Evolutionary conservation across 2,329 filamentous ascomycete genomes (phyloP).

Genomic region (Alternaria triticina): DNA sequence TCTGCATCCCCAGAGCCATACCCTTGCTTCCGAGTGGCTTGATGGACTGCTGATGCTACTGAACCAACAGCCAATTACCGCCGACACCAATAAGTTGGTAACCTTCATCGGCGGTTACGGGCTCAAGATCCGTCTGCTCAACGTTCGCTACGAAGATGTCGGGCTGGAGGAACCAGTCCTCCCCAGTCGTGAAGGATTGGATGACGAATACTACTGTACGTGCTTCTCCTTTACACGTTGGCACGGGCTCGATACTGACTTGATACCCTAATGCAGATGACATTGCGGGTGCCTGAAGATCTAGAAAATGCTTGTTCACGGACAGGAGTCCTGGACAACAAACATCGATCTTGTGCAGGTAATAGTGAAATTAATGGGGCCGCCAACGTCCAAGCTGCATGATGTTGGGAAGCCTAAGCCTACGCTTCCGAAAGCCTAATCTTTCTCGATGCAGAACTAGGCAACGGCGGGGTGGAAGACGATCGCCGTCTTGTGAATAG

Average conservation of each 20-base stretch:
- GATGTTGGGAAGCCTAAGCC: conserved; percentile 12
- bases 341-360: conserved; percentile 7
- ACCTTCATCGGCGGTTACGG: conserved; percentile 88
- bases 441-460: not conserved
- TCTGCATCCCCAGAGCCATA: conserved; percentile 81
- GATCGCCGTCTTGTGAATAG: not conserved
- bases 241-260: not conserved
- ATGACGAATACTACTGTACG: conserved; percentile 94
- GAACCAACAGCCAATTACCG: conserved; percentile 94
- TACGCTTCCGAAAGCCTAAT: conserved; percentile 1
- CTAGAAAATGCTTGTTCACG: not conserved
- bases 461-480: conserved; percentile 3
- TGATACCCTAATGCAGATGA: conserved; percentile 6
- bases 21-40: conserved; percentile 91
- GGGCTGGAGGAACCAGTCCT: conserved; percentile 72
- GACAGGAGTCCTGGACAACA: not conserved
- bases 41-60: conserved; percentile 94
- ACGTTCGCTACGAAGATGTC: conserved; percentile 85
- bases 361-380: not conserved
- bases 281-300: conserved; percentile 11
- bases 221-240: conserved; percentile 19
- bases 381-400: not conserved
- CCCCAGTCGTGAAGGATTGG: conserved; percentile 81
- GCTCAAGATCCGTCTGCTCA: conserved; percentile 88
- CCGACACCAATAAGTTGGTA: conserved; percentile 90